Percentiles rank a stretch among this genome's conserved stretches.
These are phyloP conservation scores for Podila epigama DNA, from an alignment of 192 early-diverging fungal species.

Conservation along the genomic window DNA sequence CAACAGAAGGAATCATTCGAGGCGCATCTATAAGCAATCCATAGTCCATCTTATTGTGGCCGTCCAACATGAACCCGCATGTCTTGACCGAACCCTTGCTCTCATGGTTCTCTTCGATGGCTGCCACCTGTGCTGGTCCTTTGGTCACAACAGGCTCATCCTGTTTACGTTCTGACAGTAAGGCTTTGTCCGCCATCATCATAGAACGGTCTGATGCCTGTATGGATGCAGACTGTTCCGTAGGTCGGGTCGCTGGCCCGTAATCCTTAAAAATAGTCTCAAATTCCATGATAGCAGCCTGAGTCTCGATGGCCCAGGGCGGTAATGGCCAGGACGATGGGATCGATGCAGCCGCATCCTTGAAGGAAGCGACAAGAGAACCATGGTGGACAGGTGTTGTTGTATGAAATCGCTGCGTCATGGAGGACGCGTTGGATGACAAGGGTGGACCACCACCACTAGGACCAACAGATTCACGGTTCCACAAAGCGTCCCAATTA, in stretches of 20 bases:
- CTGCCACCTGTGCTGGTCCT: neutral
- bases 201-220: neutral
- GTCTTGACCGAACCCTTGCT: slow-evolving; percentile 16
- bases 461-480: too few species aligned
- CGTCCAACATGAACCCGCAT: slow-evolving; percentile 21
- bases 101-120: too few species aligned
- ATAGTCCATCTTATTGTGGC: neutral
- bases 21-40: neutral
- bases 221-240: neutral
- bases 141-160: neutral
- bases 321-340: slow-evolving; percentile 27
- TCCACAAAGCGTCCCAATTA: neutral
- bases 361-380: neutral
- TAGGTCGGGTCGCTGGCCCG: too few species aligned
- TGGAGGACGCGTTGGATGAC: too few species aligned
- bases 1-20: neutral
- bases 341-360: slow-evolving; percentile 15
- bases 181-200: neutral
- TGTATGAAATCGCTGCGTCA: too few species aligned
- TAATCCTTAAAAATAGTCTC: slow-evolving; percentile 10
- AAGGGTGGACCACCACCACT: too few species aligned
- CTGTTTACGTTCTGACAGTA: neutral
- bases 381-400: neutral
- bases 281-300: slow-evolving; percentile 28
- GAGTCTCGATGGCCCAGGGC: slow-evolving; percentile 27